These are phyloP conservation scores for Spergularia marina DNA, from an alignment of 148 eudicot genomes.

Conservation along the genomic window DNA sequence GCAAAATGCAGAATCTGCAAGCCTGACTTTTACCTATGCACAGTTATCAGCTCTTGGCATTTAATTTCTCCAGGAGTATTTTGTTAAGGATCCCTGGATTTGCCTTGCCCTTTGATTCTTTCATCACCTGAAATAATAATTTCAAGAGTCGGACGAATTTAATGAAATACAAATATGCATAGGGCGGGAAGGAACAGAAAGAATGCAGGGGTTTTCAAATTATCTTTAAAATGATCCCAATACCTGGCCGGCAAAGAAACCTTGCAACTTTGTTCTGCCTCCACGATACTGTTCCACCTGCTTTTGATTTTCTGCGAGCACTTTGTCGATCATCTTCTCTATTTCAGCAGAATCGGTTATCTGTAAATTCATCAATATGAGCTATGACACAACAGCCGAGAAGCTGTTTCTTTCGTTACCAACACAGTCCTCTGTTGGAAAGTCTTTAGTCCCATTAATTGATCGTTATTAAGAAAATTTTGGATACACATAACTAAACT, in stretches of 20 bases:
- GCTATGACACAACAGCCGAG: conserved; percentile 9
- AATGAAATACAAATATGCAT: not conserved
- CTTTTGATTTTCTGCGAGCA: conserved; percentile 69
- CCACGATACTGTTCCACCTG: conserved; percentile 87
- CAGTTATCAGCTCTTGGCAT: conserved; percentile 46
- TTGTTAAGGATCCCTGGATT: conserved; percentile 87
- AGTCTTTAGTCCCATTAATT: too few relatives aligned
- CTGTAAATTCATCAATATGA: conserved; percentile 36
- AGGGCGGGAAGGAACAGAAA: not conserved
- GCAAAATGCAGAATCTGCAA: not conserved
- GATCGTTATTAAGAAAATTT: too few relatives aligned
- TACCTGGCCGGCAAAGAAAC: conserved; percentile 95
- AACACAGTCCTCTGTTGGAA: not conserved
- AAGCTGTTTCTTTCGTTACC: not conserved
- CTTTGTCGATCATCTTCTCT: conserved; percentile 75
- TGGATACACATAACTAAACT: not conserved
- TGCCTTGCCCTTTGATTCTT: conserved; percentile 92
- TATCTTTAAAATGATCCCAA: not conserved
- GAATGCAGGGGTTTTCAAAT: not conserved
- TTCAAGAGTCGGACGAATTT: not conserved
- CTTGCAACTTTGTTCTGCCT: conserved; percentile 91
- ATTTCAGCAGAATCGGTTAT: conserved; percentile 72
- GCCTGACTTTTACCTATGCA: conserved; percentile 15
- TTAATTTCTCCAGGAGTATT: conserved; percentile 74
- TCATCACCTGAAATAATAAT: conserved; percentile 58